A percentile compares a stretch with the other conserved stretches of the same genome.
Conservation (phyloP, 352 stramenopile species). For the Phytophthora kernoviae region DNA sequence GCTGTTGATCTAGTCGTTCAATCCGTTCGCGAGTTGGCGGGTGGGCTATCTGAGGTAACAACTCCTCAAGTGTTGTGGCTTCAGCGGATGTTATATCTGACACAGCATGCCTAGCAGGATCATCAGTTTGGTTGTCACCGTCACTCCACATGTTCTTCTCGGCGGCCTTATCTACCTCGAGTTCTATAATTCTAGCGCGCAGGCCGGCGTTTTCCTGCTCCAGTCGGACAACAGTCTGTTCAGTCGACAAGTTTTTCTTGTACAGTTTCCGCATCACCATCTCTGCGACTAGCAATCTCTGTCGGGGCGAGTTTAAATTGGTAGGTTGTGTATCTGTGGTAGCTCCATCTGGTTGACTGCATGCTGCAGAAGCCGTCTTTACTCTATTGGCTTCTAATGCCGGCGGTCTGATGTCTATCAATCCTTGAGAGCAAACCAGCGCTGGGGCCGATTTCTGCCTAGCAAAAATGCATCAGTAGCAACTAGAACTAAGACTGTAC, state of each 20-base stretch:
- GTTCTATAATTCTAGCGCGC: constrained; percentile 18
- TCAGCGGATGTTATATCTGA: not conserved
- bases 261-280: constrained; percentile 71
- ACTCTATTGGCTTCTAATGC: not conserved
- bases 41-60: not conserved
- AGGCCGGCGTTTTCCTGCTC: constrained; percentile 33
- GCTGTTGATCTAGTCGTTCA: constrained; percentile 43
- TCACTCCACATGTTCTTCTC: not conserved
- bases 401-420: not conserved
- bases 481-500: not conserved
- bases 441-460: constrained; percentile 34
- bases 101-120: not conserved
- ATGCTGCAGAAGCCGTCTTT: not conserved
- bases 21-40: constrained; percentile 34
- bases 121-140: not conserved
- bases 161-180: constrained; percentile 6
- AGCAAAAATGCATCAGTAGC: not conserved
- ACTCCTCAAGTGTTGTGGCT: not conserved
- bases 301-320: constrained; percentile 43
- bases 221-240: constrained; percentile 32
- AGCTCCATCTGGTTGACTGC: not conserved
- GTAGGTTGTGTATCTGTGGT: not conserved
- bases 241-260: constrained; percentile 50
- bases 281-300: constrained; percentile 55
- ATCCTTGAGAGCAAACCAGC: not conserved